These are phyloP conservation scores for Mastigamoeba balamuthi DNA, from an alignment of 78 protist species.

Conservation along the genomic window DNA sequence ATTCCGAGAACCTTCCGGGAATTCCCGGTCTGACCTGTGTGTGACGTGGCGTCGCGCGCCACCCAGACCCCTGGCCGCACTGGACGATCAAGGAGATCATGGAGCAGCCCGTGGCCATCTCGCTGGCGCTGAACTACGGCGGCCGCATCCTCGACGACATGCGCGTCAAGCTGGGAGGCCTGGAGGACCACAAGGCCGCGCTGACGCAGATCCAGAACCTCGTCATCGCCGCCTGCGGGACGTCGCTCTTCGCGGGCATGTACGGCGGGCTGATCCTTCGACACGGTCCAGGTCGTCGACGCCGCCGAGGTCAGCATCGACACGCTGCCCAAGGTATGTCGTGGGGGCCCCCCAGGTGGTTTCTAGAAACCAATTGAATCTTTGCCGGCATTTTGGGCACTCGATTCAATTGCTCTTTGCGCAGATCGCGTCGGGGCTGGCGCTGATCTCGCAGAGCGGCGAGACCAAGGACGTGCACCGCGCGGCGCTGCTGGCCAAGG, in stretches of 20 bases:
- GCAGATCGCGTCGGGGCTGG: too few relatives aligned
- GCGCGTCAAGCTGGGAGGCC: constrained; percentile 66
- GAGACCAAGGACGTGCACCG: constrained; percentile 48
- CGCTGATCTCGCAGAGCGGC: constrained; percentile 41
- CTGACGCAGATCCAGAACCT: constrained; percentile 1
- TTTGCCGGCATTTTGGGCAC: too few relatives aligned
- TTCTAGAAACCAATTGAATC: too few relatives aligned
- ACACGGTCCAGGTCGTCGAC: constrained; percentile 49
- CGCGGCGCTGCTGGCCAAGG: constrained; percentile 22
- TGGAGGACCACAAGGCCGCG: constrained; percentile 32
- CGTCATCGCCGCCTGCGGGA: constrained; percentile 84
- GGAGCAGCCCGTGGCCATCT: constrained; percentile 86
- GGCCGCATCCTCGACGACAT: constrained; percentile 57
- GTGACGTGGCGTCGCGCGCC: background rate
- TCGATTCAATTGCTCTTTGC: too few relatives aligned
- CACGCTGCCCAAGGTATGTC: too few relatives aligned
- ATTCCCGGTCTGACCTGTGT: too few relatives aligned
- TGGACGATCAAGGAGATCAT: constrained; percentile 94
- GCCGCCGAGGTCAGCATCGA: constrained; percentile 38
- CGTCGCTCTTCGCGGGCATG: constrained; percentile 62
- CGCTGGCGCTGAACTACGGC: constrained; percentile 56
- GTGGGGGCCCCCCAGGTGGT: too few relatives aligned
- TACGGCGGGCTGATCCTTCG: constrained; percentile 50
- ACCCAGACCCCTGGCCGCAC: constrained; percentile 52
- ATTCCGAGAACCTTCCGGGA: too few relatives aligned